Evolutionary conservation across 2,329 filamentous ascomycete genomes (phyloP).

Genomic region (Leptographium wingfieldii): DNA sequence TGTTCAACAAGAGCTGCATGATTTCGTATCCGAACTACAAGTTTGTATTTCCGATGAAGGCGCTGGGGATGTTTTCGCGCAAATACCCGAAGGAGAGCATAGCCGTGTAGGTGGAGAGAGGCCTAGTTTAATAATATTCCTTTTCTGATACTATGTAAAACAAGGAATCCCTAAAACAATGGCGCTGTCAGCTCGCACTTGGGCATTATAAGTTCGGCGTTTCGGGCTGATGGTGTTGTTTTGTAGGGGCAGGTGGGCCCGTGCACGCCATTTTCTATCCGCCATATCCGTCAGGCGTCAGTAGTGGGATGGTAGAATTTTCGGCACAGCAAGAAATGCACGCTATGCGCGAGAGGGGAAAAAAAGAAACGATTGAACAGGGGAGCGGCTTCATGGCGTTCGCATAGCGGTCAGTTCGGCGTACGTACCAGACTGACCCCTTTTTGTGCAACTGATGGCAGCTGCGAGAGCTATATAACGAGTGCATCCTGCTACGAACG

Average conservation of each 20-base stretch:
- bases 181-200: neutral
- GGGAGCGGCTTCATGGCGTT: neutral
- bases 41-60: slow-evolving; percentile 89
- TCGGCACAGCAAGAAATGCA: neutral
- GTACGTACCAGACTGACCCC: neutral
- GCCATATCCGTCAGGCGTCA: neutral
- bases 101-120: neutral
- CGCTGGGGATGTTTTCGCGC: slow-evolving; percentile 75
- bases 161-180: too few species aligned
- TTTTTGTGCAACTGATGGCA: neutral
- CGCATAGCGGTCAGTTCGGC: neutral
- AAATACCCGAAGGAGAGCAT: slow-evolving; percentile 40
- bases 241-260: neutral
- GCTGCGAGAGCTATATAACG: neutral
- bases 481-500: neutral
- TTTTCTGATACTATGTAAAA: too few species aligned
- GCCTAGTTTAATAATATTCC: too few species aligned
- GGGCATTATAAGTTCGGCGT: neutral
- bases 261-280: neutral
- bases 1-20: slow-evolving; percentile 99
- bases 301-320: neutral
- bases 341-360: neutral
- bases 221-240: neutral
- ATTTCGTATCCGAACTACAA: slow-evolving; percentile 99
- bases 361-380: neutral